Base-by-base conservation (phyloP, 2,329 filamentous ascomycete genomes). In the Epichloe sibirici region DNA sequence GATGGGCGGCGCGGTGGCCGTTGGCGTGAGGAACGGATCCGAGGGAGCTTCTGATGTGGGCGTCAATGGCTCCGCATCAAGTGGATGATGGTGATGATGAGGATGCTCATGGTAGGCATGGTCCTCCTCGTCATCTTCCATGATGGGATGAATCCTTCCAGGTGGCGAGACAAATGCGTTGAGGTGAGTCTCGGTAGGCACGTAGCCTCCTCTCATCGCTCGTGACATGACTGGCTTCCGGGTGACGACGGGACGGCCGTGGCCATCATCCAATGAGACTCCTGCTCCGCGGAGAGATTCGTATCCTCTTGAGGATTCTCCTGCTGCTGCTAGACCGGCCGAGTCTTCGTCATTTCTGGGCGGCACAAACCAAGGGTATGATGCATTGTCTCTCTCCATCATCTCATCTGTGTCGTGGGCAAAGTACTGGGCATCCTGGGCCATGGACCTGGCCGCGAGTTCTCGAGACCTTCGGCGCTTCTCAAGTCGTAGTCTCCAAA, bases 91-190 rank as follows among this genome's bases (percentile, higher is more conserved):
- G 12, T 38, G 13, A n/a, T 13, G 38, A 13, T 48, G 38, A 9
- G 43, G 51, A 9, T 9, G 34, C 21, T 28, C 37, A 3, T 57
- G 56, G 25, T 65, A 59, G 21, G 65, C 60, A 1, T 65, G 63
- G 6, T 73, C 74, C 35, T 80, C 77, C 57, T 81, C 78, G 40
- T 79, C 78, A 8, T 76, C 77, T 56, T 82, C 78, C 57, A 78
- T 73, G 54, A 82, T 82, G 1, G 78, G 78, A 56, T 80, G 76
- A 56, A 82, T 81, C 2, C 65, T 67, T 4, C 71, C 72, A 0
- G 71, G 62, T 2, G 58, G 51, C 56, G 61, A 58, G 13, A 57
- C 56, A n/a, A 66, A 62, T 45, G 61, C 62, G 45, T 49, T 58
- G 38, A 64, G 58, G 35, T 62, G 61, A 38, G 59, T 53, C 38